Base-by-base conservation (phyloP, 495 filamentous ascomycete genomes). In the Haplographium delicatum region DNA sequence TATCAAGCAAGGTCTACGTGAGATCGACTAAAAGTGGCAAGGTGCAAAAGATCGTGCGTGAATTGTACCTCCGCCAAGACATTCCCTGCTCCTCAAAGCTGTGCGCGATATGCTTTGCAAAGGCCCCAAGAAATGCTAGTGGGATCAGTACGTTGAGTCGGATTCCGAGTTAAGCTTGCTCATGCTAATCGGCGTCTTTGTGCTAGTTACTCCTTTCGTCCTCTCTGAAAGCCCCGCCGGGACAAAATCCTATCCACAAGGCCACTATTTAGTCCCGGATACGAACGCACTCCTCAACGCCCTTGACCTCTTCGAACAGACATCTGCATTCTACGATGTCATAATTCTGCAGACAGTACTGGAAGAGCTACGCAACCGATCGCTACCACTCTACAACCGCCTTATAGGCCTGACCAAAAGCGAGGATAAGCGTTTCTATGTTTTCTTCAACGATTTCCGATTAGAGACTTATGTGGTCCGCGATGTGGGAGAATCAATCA, bases 381-480 rank as follows among this genome's bases (percentile, higher is more conserved):
- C 93, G 8, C 65, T 97, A 45, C 93, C 93, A 19, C 75, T 98
- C 43, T 98, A 97, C 72, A 95, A 96, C 62, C 89, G 93, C 31
- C 74, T 97, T 15, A 80, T 96, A 44, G 78, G 82, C 16, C 71
- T 98, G 59, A 94, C 90, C 24, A 94, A 87, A 64, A 95, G 89
- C 58, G 88, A 94, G 60, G 90, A 95, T 28, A 97, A 97, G 69
- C 81, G 91, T 11, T 97, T 95, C 62, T 97, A 96, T 65, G 86
- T 98, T 38, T 98, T 98, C 68, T 97, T 97, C 76, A 98, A 98
- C 66, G 93, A 98, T 50, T 98, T 98, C 62, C 81, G 93, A 33
- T 72, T 86, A 34, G 93, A 98, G 68, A 98, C 93, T 6, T 83
- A 96, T 62, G 78, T 96, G 43, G 67, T 76, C 15, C 76, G 93